Base-by-base conservation (phyloP, 1,139 yeast species). In the Protomyces pachydermus region DNA sequence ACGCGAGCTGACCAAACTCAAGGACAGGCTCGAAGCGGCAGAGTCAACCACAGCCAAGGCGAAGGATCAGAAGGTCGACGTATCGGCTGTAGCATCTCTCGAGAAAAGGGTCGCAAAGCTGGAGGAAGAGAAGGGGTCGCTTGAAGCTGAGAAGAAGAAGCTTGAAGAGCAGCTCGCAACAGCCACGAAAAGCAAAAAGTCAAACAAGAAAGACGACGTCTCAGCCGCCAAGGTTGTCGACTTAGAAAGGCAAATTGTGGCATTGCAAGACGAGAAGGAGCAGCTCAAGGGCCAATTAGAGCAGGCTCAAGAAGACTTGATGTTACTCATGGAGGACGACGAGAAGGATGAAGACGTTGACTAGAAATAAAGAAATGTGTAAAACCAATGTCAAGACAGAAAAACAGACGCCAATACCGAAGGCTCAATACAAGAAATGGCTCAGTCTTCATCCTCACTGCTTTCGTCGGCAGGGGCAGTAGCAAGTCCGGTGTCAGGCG, bases 1-100 rank as follows among this genome's bases (percentile, higher is more conserved):
- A 14, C 50, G 55, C 16, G 54, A 58, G 3, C 56, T 60, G 39
- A 64, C 60, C 23, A 61, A 67, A 48, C 63, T 64, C 9, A 60
- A 58, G 4, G 58, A 55, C 57, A 60, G 57, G 62, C 56, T 65
- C 54, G 65, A 66, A 18, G 42, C n/a, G 6, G 42, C n/a, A 14
- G 42, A 38, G 42, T 14, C 42, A 6, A 8, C n/a, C 0, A 16
- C 16, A 16, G 14, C 18, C 18, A 16, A 9, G 2, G 42, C 42
- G 10, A 38, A 38, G 42, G 42, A 38, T 16, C n/a, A 38, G 18
- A 38, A 4, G 42, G 42, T 38, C 10, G 14, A 38, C 8, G 16
- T 10, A 2, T 16, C n/a, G 5, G 32, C 32, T 28, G 32, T 28
- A 6, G 8, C 8, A 28, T 3, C 42, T 8, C 42, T 37, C 9